phyloP scores from a whole-genome alignment of 164 flowering plant genomes.

The Litsea cubeba region DNA sequence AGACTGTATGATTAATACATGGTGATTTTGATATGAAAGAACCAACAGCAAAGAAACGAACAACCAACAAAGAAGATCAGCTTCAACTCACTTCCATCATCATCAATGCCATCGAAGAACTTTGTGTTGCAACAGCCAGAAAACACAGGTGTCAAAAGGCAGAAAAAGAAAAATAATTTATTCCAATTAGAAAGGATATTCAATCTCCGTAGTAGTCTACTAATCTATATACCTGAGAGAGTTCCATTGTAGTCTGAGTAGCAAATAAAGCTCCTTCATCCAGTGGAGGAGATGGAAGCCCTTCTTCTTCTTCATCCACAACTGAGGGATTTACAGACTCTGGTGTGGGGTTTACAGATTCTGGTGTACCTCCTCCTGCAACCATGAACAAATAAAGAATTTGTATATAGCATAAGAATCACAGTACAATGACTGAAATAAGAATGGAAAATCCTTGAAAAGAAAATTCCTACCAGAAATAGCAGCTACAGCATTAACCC shows the following conservation, averaged over 20 bases:
- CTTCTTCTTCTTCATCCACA: conserved; percentile 60
- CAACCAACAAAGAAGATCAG: neutral
- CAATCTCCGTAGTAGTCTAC: too few species aligned
- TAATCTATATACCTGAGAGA: conserved; percentile 49
- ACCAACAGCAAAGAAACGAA: conserved; percentile 17
- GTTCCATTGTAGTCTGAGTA: conserved; percentile 57
- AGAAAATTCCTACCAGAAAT: conserved; percentile 32
- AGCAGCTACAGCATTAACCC: conserved; percentile 50
- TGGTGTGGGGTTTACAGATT: conserved; percentile 70
- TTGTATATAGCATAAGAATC: neutral
- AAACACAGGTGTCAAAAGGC: conserved; percentile 1
- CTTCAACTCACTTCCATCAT: conserved; percentile 86
- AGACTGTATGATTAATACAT: conserved; percentile 15
- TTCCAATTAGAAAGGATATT: neutral
- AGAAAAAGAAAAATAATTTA: neutral
- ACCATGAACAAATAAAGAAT: neutral
- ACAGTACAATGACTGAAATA: neutral
- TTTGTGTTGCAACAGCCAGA: conserved; percentile 16
- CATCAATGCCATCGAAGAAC: conserved; percentile 98
- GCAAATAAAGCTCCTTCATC: conserved; percentile 73
- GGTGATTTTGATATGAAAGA: conserved; percentile 32
- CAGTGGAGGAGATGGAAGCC: conserved; percentile 93
- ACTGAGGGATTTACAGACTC: conserved; percentile 82
- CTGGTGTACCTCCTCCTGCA: conserved; percentile 40
- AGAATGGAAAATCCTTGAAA: neutral